Evolutionary conservation across 2,329 filamentous ascomycete species (phyloP).

Genomic region (Exophiala dermatitidis): DNA sequence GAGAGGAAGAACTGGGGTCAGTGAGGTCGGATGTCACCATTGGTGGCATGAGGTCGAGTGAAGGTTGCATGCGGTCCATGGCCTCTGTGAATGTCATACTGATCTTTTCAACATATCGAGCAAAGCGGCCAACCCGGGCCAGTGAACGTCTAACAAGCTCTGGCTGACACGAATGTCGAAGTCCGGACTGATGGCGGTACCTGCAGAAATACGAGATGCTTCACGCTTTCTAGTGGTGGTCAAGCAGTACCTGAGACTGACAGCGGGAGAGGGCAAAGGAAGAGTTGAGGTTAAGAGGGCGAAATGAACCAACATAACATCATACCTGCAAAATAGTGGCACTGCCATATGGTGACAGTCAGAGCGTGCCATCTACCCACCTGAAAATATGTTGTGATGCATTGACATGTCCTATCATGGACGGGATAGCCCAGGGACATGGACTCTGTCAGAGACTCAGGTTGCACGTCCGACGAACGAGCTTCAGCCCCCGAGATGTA

Average conservation of each 20-base stretch:
- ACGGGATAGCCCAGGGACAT: not conserved
- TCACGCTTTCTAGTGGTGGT: too few species aligned
- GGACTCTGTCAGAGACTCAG: not conserved
- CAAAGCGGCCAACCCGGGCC: not conserved
- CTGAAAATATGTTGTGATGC: constrained; percentile 1
- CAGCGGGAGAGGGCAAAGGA: not conserved
- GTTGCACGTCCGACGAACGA: not conserved
- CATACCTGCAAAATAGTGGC: not conserved
- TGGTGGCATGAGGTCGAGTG: not conserved
- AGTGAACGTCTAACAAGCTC: not conserved
- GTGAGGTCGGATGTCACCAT: not conserved
- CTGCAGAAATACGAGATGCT: too few species aligned
- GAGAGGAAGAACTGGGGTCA: not conserved
- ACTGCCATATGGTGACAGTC: not conserved
- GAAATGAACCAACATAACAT: not conserved
- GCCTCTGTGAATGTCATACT: not conserved
- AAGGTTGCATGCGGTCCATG: not conserved
- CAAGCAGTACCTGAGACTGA: not conserved
- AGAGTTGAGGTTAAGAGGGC: not conserved
- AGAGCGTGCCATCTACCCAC: not conserved
- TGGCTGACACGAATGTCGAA: too few species aligned
- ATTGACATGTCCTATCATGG: not conserved
- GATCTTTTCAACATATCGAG: not conserved
- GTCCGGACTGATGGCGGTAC: too few species aligned
- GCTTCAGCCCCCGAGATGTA: too few species aligned